These are phyloP conservation scores for Leucoagaricus sp. DNA, from an alignment of 1,284 basidiomycete species.

Conservation along the genomic window DNA sequence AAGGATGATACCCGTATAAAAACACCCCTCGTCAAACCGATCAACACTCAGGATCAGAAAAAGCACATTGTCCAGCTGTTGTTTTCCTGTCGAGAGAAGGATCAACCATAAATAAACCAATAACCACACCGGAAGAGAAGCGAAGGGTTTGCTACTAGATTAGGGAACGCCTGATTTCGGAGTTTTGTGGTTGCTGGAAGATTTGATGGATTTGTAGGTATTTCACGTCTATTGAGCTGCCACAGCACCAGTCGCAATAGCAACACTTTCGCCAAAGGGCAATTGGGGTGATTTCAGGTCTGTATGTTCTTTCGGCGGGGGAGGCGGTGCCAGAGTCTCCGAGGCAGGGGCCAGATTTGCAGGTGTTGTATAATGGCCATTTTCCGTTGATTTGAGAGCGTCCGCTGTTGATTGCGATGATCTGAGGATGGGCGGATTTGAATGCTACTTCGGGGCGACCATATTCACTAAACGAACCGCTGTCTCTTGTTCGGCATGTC, in stretches of 20 bases:
- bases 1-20: slow-evolving; percentile 5
- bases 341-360: slow-evolving; percentile 6
- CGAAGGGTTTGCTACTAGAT: slow-evolving; percentile 21
- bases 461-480: slow-evolving; percentile 44
- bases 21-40: slow-evolving; percentile 10
- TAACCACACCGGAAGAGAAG: slow-evolving; percentile 31
- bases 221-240: slow-evolving; percentile 48
- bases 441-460: slow-evolving; percentile 16
- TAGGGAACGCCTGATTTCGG: slow-evolving; percentile 1
- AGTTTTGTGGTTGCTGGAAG: background rate
- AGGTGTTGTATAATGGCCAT: slow-evolving; percentile 25
- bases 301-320: slow-evolving; percentile 45
- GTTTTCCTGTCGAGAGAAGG: slow-evolving; percentile 22
- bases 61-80: background rate
- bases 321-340: slow-evolving; percentile 31
- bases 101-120: slow-evolving; percentile 51
- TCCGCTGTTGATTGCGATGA: slow-evolving; percentile 45
- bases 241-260: slow-evolving; percentile 52
- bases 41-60: slow-evolving; percentile 18
- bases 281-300: slow-evolving; percentile 64
- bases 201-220: slow-evolving; percentile 9
- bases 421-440: slow-evolving; percentile 28
- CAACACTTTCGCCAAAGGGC: slow-evolving; percentile 63
- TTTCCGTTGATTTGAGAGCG: slow-evolving; percentile 40
- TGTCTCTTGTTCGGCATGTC: slow-evolving; percentile 78